Evolutionary conservation across 805 yeast species (phyloP), one percentile per base, ranked within the genome.

Genomic region (Yarrowia bubula): DNA sequence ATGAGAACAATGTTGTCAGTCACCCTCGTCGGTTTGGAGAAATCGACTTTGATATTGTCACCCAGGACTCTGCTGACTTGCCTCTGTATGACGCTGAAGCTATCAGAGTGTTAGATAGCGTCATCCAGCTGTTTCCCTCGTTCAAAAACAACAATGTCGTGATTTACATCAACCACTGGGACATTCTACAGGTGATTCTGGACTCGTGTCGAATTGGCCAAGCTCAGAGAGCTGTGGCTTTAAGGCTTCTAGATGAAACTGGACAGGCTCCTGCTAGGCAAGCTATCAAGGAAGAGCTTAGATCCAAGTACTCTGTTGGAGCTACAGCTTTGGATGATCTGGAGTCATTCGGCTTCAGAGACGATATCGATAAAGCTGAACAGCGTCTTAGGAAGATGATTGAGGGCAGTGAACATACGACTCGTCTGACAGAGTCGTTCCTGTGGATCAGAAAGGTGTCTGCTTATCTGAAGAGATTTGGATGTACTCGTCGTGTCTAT

Each of bases 31-130:
- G 84, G 31, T 92, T 86, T 73, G 84, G 88, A 35, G 96, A 96
- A 66, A 85, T 91, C 43, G 96, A 88, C 71, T 92, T 93, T 75
- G 98, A 95, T 75, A 87, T 92, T 28, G 79, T 89, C 1, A 79
- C 88, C 0, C 78, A 79, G n/a, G 81, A 78, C 38, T 65, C 70
- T 1, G 69, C 76, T 1, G 83, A 83, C 50, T 73, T 82, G 9
- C 77, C 85, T 1, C 81, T 83, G 50, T 82, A 88, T 69, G 98
- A 95, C 73, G 97, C 98, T 0, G 99, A 95, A 72, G 84, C 93
- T 66, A 78, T 95, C 53, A 89, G 89, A 69, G 89, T 91, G 0
- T 80, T 90, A 39, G 92, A 88, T 71, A 97, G 92, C 69, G 80
- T 92, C 4, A 74, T 90, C 1, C 73, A 79, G 0, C 74, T 81